These are phyloP conservation scores for Neopestalotiopsis clavispora DNA, from an alignment of 2,329 filamentous ascomycete genomes.

Conservation along the genomic window DNA sequence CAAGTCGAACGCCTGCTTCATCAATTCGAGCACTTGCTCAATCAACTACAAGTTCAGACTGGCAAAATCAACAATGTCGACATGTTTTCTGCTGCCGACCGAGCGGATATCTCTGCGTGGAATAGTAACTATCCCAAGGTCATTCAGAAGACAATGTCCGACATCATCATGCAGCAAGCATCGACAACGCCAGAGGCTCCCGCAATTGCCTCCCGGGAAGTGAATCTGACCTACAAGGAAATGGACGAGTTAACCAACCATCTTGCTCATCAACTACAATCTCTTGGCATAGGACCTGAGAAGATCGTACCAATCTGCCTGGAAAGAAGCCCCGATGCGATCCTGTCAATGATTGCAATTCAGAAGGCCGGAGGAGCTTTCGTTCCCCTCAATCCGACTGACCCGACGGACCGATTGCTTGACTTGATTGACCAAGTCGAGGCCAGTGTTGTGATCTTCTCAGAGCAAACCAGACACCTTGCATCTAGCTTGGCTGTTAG, in stretches of 20 bases:
- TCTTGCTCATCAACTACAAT: not conserved
- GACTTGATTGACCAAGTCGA: slow-evolving; percentile 11
- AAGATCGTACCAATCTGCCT: slow-evolving; percentile 29
- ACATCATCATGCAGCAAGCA: slow-evolving; percentile 11
- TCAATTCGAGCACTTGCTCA: slow-evolving; percentile 7
- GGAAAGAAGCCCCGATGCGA: slow-evolving; percentile 30
- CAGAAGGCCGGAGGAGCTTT: slow-evolving; percentile 31
- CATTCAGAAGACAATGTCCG: slow-evolving; percentile 7
- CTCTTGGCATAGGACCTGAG: slow-evolving; percentile 13
- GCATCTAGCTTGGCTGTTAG: slow-evolving; percentile 9
- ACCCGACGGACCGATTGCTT: slow-evolving; percentile 25
- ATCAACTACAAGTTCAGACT: slow-evolving; percentile 11
- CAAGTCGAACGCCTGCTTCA: slow-evolving; percentile 10
- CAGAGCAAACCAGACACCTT: slow-evolving; percentile 6
- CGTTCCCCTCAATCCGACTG: slow-evolving; percentile 37
- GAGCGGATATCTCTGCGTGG: slow-evolving; percentile 15
- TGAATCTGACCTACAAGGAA: slow-evolving; percentile 8
- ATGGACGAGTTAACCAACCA: slow-evolving; percentile 7
- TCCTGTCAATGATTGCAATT: slow-evolving; percentile 31
- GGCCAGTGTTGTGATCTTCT: slow-evolving; percentile 7
- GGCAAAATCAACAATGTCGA: slow-evolving; percentile 3
- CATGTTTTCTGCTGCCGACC: slow-evolving; percentile 15
- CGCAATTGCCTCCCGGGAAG: not conserved
- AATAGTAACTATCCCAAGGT: slow-evolving; percentile 11
- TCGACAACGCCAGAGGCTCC: not conserved